Evolutionary conservation across 129 eudicot genomes (phyloP).

Genomic region (Flaveria ramosissima): DNA sequence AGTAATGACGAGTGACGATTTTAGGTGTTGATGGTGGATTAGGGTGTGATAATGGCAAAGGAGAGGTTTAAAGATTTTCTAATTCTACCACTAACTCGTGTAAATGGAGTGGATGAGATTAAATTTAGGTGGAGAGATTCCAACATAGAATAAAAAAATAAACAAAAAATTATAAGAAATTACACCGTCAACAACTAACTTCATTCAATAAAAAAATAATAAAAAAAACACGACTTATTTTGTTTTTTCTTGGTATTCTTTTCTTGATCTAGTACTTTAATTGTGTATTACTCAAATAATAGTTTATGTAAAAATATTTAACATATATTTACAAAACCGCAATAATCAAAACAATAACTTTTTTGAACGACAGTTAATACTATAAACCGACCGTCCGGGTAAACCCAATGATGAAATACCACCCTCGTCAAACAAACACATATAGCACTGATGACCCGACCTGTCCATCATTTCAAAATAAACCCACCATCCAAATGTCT

Average conservation of each 20-base stretch:
- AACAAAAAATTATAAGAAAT: background rate
- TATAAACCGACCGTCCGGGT: too few species aligned
- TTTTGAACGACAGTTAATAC: too few species aligned
- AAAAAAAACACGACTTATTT: background rate
- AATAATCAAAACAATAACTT: background rate
- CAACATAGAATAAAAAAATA: background rate
- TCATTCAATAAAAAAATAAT: background rate
- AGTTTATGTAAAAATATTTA: background rate
- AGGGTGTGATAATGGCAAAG: too few species aligned
- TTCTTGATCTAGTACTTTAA: background rate
- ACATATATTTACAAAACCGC: background rate
- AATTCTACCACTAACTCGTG: background rate
- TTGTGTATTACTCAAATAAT: background rate
- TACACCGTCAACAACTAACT: background rate
- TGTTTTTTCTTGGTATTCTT: background rate
- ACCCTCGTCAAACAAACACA: too few species aligned
- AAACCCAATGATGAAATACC: too few species aligned
- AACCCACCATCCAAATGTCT: too few species aligned
- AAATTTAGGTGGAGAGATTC: background rate
- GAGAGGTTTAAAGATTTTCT: too few species aligned
- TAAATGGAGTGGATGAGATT: background rate
- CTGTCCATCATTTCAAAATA: too few species aligned
- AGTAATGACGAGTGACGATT: too few species aligned
- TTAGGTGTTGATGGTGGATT: too few species aligned
- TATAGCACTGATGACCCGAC: too few species aligned